Evolutionary conservation across 768 basidiomycete species (phyloP).

Genomic region (Hypsizygus marmoreus): DNA sequence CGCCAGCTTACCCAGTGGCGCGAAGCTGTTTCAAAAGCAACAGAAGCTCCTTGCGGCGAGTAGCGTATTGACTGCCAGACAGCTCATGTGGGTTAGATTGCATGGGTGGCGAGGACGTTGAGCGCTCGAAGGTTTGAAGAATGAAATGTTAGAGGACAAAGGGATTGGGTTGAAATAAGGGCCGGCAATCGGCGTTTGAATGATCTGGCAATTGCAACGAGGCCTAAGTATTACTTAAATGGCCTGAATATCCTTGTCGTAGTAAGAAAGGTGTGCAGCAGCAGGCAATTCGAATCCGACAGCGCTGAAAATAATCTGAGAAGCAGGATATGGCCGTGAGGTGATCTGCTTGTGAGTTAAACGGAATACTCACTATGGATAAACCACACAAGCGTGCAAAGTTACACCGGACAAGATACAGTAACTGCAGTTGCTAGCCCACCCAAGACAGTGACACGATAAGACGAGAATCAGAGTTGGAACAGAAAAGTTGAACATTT

Average conservation of each 20-base stretch:
- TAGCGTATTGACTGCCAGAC: conserved; percentile 33
- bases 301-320: no score
- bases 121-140: background rate
- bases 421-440: background rate
- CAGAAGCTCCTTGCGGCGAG: conserved; percentile 31
- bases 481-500: background rate
- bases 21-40: conserved; percentile 32
- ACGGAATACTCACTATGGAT: no score
- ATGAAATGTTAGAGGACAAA: no score
- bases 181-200: background rate
- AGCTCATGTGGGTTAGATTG: conserved; percentile 7
- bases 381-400: no score
- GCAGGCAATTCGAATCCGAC: no score
- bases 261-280: no score
- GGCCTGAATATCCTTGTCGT: no score
- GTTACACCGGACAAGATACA: no score
- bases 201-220: no score
- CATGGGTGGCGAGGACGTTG: background rate
- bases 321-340: no score
- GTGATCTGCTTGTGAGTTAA: no score
- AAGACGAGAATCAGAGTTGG: background rate
- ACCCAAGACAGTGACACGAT: background rate
- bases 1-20: conserved; percentile 34
- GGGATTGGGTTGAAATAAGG: background rate
- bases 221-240: no score